Base-by-base conservation (phyloP, 1,284 basidiomycete genomes). In the Ceratobasidium sp. region DNA sequence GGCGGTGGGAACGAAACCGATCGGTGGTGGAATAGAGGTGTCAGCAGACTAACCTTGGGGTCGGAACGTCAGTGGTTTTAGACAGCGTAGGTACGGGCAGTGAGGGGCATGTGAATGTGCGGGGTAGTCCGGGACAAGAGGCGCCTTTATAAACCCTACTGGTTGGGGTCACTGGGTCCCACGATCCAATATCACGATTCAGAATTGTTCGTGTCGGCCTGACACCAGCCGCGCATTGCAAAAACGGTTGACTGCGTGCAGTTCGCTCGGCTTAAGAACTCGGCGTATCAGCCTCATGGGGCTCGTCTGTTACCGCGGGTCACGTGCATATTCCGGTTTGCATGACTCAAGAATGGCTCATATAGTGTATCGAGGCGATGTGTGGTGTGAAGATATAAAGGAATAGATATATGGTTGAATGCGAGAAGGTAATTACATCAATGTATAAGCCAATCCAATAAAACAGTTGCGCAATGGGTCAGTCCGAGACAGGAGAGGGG, bases 351-450 rank as follows among this genome's bases (percentile, higher is more conserved):
- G 36, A 41, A 41, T 11, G 11, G 36, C 36, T 41, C 36, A 41
- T 41, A 41, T 11, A 11, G 6, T 4, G 11, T 41, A 41, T 41
- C 41, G 41, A 24, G 19, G n/a, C n/a, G n/a, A n/a, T n/a, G n/a
- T n/a, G n/a, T 24, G 19, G 14, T 45, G 19, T 24, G 31, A 8
- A 51, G 14, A 65, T 4, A 33, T 50, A 60, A 45, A 72, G 53
- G 41, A 54, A 72, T 72, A 59, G 64, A 48, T 33, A 51, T 41
- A 41, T 74, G 47, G 48, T 47, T 74, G 56, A 66, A 75, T 76
- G 77, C 60, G 27, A 66, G 66, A 65, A 69, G 59, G 76, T 73
- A 54, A 63, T 57, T 76, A 66, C 53, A 45, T 31, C 36, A 29
- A 44, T 31, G 22, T 33, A 24, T 60, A 60, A 72, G 31, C 8